Evolutionary conservation across 768 basidiomycete species (phyloP), one percentile per base, ranked within the genome.

Genomic region (Strobilomyces confusus): DNA sequence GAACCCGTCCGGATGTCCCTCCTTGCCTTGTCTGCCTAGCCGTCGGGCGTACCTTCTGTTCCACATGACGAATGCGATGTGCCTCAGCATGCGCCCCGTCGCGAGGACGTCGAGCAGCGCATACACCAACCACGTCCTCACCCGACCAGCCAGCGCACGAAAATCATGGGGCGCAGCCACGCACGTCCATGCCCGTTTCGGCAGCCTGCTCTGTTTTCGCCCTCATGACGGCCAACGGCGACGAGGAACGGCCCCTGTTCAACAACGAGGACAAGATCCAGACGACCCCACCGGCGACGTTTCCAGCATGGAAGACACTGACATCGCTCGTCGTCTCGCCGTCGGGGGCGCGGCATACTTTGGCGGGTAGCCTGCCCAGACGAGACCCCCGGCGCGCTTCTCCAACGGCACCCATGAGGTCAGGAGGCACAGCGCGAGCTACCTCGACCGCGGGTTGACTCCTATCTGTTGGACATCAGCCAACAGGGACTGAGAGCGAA

Each of bases 61-160:
- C 4, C 97, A 97, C 93, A 99, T 95, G 25, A 95, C 86, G 66
- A 99, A 95, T 2, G 89, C 94, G 26, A 98, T 80, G 73, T 99
- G 97, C 40, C 75, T 70, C 0, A 95, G 97, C 9, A 95, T 78
- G 0, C 95, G 95, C 0, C 94, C 95, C 2, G 87, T 76, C 0
- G 86, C 75, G 42, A 99, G 79, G 19, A 93, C 71, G 54, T 72
- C 72, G 43, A 95, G 75, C 23, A 93, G 65, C 17, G 82, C 65
- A 52, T 78, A 73, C 19, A 48, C 26, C 7, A 69, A 49, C 56
- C 70, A 69, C 47, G 49, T 48, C 23, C 55, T 58, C 44, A 68
- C 7, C 55, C 14, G 45, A 69, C 47, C 3, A 41, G 48, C 20
- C 52, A 44, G 32, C 51, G n/a, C 9, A 64, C 0, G 25, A 58